Evolutionary conservation across 192 early-diverging fungal species (phyloP).

Genomic region (Oehlia diaphana): DNA sequence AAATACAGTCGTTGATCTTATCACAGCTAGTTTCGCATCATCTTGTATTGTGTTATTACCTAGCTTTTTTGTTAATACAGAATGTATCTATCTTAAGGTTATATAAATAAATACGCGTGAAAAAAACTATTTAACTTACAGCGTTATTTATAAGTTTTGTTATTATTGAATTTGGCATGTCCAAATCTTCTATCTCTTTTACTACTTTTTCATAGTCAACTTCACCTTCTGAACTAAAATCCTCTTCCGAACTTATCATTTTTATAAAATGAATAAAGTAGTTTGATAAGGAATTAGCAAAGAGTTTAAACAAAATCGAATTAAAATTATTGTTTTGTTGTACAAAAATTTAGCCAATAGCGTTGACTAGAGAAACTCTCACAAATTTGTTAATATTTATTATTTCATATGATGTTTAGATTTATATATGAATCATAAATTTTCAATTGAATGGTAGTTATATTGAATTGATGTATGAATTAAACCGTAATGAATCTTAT

Average conservation of each 20-base stretch:
- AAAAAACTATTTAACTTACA: background rate
- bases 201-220: background rate
- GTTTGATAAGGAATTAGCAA: background rate
- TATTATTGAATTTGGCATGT: slow-evolving; percentile 6
- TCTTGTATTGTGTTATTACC: slow-evolving; percentile 11
- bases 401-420: too few species aligned
- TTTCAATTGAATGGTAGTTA: too few species aligned
- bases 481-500: too few species aligned
- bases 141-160: slow-evolving; percentile 17
- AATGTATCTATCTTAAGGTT: background rate
- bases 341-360: too few species aligned
- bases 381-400: too few species aligned
- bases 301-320: background rate
- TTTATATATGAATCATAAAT: too few species aligned
- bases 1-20: slow-evolving; percentile 19
- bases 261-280: background rate
- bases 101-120: background rate
- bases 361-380: too few species aligned
- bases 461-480: too few species aligned
- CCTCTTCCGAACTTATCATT: background rate
- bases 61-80: background rate
- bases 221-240: background rate
- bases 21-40: slow-evolving; percentile 3
- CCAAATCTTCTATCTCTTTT: slow-evolving; percentile 14
- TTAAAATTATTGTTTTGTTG: too few species aligned